phyloP scores from a whole-genome alignment of 2,329 filamentous ascomycete genomes.

The Cladosporium velox region DNA sequence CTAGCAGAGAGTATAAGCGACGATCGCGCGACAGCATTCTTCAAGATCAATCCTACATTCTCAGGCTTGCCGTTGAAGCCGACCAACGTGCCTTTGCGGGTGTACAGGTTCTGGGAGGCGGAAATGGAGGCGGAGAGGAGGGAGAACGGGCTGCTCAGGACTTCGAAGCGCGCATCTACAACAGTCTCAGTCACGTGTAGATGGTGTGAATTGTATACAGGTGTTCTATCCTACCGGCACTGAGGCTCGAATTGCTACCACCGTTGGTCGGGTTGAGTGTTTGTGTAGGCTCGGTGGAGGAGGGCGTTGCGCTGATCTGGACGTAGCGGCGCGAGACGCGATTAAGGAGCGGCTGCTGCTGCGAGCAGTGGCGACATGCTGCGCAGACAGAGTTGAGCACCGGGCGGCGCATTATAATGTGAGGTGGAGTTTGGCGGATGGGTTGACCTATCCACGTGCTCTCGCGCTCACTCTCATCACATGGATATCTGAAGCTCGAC shows the following conservation, averaged over 20 bases:
- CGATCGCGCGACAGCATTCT: background rate
- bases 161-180: constrained; percentile 92
- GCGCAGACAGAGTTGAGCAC: constrained; percentile 33
- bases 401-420: constrained; percentile 34
- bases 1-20: constrained; percentile 46
- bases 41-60: constrained; percentile 59
- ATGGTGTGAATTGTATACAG: background rate
- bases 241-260: constrained; percentile 23
- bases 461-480: background rate
- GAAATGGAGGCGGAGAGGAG: constrained; percentile 91
- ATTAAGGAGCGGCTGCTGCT: constrained; percentile 14
- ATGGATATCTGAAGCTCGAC: constrained; percentile 3
- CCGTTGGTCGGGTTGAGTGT: constrained; percentile 36
- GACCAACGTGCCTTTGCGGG: constrained; percentile 85
- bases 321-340: constrained; percentile 39
- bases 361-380: constrained; percentile 29
- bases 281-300: constrained; percentile 42
- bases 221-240: constrained; percentile 24
- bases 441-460: constrained; percentile 4
- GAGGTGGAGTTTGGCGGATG: background rate
- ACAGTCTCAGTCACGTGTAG: constrained; percentile 14
- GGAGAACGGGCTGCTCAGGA: constrained; percentile 87
- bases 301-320: constrained; percentile 49
- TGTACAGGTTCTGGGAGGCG: constrained; percentile 90
- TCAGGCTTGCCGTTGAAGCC: constrained; percentile 87